These are phyloP conservation scores for Amanita polypyramis DNA, from an alignment of 768 basidiomycete species.

Conservation along the genomic window DNA sequence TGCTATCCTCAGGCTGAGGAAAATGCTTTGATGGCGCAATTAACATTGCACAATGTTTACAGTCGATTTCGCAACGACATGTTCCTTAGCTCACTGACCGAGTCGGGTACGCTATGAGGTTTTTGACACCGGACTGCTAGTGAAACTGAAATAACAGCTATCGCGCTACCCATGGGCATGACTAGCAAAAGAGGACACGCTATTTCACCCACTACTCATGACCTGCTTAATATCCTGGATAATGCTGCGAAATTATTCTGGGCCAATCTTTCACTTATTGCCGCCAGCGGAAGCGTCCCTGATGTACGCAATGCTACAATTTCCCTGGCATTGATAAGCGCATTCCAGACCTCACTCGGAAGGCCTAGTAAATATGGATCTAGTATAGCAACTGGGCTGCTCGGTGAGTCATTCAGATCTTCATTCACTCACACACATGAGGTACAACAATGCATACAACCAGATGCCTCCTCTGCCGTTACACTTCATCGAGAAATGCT, in stretches of 20 bases:
- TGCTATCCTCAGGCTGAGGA: conserved; percentile 51
- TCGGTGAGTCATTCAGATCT: conserved; percentile 34
- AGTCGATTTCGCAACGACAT: conserved; percentile 76
- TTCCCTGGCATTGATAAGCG: conserved; percentile 58
- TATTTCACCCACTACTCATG: conserved; percentile 37
- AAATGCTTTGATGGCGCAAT: conserved; percentile 59
- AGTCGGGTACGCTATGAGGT: conserved; percentile 59
- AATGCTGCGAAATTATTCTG: conserved; percentile 65
- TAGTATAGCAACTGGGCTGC: conserved; percentile 45
- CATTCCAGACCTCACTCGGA: conserved; percentile 77
- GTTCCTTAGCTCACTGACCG: conserved; percentile 81
- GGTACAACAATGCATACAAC: background rate
- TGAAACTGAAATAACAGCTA: conserved; percentile 35
- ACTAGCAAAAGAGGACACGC: conserved; percentile 30
- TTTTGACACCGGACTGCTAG: background rate
- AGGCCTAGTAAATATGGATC: conserved; percentile 39
- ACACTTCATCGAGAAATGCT: conserved; percentile 82
- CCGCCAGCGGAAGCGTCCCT: conserved; percentile 49
- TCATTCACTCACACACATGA: background rate
- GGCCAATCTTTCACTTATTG: conserved; percentile 46
- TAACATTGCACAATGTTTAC: conserved; percentile 73
- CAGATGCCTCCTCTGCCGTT: conserved; percentile 68
- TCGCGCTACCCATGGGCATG: conserved; percentile 78
- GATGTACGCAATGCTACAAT: conserved; percentile 68
- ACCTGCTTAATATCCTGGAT: conserved; percentile 49